These are phyloP conservation scores for Quercus phellos DNA, from an alignment of 331 rosid genomes.

Conservation along the genomic window DNA sequence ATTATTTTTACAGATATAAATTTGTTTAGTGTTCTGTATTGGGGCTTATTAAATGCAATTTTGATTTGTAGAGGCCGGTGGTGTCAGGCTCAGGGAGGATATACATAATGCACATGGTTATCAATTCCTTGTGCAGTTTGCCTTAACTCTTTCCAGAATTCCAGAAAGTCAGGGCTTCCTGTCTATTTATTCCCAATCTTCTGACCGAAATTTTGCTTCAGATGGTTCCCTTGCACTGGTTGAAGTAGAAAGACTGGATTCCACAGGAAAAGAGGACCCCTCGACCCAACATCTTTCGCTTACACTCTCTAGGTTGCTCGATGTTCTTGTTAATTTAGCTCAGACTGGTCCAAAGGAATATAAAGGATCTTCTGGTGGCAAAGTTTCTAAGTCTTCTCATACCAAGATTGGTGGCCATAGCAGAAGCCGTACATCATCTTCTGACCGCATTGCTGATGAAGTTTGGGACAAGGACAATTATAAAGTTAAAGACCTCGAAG, in stretches of 20 bases:
- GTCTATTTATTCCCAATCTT: slow-evolving; percentile 35
- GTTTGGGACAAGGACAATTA: slow-evolving; percentile 82
- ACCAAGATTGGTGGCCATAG: slow-evolving; percentile 56
- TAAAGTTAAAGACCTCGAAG: slow-evolving; percentile 97
- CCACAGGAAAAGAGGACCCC: slow-evolving; percentile 48
- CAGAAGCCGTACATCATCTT: slow-evolving; percentile 66
- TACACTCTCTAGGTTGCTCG: slow-evolving; percentile 84
- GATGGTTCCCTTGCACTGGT: slow-evolving; percentile 36
- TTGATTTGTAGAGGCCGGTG: slow-evolving; percentile 72
- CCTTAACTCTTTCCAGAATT: slow-evolving; percentile 74
- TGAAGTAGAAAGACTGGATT: slow-evolving; percentile 33
- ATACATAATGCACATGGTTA: slow-evolving; percentile 98
- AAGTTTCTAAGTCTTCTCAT: slow-evolving; percentile 65
- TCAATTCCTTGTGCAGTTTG: slow-evolving; percentile 95
- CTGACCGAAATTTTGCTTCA: slow-evolving; percentile 38
- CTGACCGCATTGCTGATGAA: slow-evolving; percentile 73
- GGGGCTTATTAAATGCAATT: slow-evolving; percentile 35
- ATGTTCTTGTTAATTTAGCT: slow-evolving; percentile 90
- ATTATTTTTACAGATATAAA: slow-evolving; percentile 3
- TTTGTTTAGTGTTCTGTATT: background rate
- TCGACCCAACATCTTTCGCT: slow-evolving; percentile 56
- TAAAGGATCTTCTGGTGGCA: slow-evolving; percentile 49
- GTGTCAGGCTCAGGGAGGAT: slow-evolving; percentile 90
- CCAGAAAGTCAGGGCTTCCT: slow-evolving; percentile 58
- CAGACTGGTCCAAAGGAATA: slow-evolving; percentile 80